A percentile compares a stretch with the other conserved stretches of the same genome.
Evolutionary conservation across 441 rosid species (phyloP).

Genomic region (Croton laevigatus): DNA sequence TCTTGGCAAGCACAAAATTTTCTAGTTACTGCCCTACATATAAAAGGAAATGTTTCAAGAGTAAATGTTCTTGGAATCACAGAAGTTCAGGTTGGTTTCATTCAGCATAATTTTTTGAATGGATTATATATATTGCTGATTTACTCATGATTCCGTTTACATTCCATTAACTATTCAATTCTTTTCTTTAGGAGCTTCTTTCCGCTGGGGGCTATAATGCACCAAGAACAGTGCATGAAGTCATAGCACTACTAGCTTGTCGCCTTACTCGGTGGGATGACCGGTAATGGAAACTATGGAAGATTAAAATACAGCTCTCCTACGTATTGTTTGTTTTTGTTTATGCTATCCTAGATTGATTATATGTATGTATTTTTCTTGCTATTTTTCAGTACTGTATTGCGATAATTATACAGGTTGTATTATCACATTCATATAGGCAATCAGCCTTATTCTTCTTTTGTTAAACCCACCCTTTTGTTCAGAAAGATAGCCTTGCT

Average conservation of each 20-base stretch:
- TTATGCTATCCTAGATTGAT: background rate
- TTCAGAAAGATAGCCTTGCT: background rate
- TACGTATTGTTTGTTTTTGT: background rate
- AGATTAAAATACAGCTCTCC: background rate
- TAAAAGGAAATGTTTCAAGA: constrained; percentile 55
- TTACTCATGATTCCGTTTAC: constrained; percentile 3
- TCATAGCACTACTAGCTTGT: constrained; percentile 73
- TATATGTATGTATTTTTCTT: background rate
- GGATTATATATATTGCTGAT: background rate
- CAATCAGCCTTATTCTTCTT: background rate
- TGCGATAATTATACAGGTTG: background rate
- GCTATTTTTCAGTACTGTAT: background rate
- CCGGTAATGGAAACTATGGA: constrained; percentile 41
- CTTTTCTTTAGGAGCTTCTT: constrained; percentile 63
- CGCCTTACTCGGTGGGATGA: constrained; percentile 97
- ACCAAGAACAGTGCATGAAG: constrained; percentile 88
- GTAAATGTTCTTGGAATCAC: constrained; percentile 70
- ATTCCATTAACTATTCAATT: constrained; percentile 6
- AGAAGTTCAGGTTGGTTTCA: constrained; percentile 82
- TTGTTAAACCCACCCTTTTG: background rate
- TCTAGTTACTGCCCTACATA: constrained; percentile 71
- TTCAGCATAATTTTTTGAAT: constrained; percentile 12
- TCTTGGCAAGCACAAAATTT: constrained; percentile 97
- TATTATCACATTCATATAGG: background rate
- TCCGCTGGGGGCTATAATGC: constrained; percentile 75